Conservation (phyloP, 805 yeast species). For the Cyberlindnera nakhonratchasimensis region DNA sequence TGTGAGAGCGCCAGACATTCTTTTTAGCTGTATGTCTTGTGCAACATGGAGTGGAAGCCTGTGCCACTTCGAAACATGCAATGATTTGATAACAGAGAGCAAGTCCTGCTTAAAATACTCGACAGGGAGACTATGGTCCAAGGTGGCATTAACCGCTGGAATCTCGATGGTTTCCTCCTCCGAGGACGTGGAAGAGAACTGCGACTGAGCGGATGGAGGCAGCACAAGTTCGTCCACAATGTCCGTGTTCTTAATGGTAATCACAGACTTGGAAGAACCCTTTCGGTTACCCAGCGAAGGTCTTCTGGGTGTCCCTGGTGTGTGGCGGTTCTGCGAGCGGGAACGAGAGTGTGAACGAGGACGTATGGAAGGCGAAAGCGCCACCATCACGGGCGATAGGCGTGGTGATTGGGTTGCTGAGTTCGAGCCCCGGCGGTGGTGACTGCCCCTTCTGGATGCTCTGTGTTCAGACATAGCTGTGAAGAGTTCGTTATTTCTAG, state of each 20-base stretch:
- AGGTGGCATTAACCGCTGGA: slow-evolving; percentile 50
- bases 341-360: slow-evolving; percentile 19
- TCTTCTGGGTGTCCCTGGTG: slow-evolving; percentile 5
- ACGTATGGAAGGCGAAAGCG: slow-evolving; percentile 10
- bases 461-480: too few relatives aligned
- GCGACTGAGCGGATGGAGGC: slow-evolving; percentile 11
- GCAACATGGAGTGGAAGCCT: slow-evolving; percentile 34
- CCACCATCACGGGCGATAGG: slow-evolving; percentile 11
- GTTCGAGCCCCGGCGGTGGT: slow-evolving; percentile 4
- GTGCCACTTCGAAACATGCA: slow-evolving; percentile 80
- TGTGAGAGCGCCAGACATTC: slow-evolving; percentile 92
- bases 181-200: background rate
- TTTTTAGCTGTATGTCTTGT: slow-evolving; percentile 46
- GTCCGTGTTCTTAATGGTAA: slow-evolving; percentile 8
- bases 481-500: too few relatives aligned
- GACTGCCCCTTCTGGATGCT: too few relatives aligned
- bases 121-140: slow-evolving; percentile 77
- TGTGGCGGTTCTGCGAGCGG: slow-evolving; percentile 15
- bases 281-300: slow-evolving; percentile 20
- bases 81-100: slow-evolving; percentile 54
- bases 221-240: slow-evolving; percentile 6
- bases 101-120: slow-evolving; percentile 85
- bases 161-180: slow-evolving; percentile 26
- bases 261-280: slow-evolving; percentile 16
- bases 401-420: slow-evolving; percentile 8